Conservation (phyloP, 108 stramenopile genomes). For the Cafeteria roenbergensis region DNA sequence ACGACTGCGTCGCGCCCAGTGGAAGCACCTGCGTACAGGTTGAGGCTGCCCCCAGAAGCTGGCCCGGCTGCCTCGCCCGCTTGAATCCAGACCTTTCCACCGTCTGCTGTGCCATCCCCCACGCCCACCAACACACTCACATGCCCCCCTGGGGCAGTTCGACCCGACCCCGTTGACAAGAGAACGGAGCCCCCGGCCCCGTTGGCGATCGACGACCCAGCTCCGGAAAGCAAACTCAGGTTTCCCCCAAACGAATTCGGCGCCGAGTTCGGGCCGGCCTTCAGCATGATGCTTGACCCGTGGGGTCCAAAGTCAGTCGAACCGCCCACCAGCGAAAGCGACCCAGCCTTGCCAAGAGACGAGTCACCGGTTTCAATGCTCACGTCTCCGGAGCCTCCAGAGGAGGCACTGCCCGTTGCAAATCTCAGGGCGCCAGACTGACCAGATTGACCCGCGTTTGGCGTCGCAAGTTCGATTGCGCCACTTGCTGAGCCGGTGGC, state of each 20-base stretch:
- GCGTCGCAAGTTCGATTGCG: no score
- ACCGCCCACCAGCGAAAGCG: no score
- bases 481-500: no score
- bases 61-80: neutral
- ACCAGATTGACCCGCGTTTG: no score
- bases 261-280: neutral
- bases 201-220: neutral
- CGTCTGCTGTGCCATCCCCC: neutral
- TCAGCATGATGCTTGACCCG: neutral
- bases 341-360: no score
- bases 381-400: neutral
- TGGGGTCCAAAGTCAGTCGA: no score
- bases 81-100: neutral
- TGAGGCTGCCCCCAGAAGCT: neutral
- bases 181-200: neutral
- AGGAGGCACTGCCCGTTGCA: no score
- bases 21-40: neutral
- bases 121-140: neutral
- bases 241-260: neutral
- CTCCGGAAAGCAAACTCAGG: neutral
- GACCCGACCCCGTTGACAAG: neutral
- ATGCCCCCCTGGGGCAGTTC: neutral
- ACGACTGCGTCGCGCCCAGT: neutral
- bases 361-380: neutral
- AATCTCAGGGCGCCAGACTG: no score